A percentile compares a stretch with the other conserved stretches of the same genome.
These are phyloP conservation scores for Akebia trifoliata DNA, from an alignment of 164 flowering plant genomes.

Conservation along the genomic window DNA sequence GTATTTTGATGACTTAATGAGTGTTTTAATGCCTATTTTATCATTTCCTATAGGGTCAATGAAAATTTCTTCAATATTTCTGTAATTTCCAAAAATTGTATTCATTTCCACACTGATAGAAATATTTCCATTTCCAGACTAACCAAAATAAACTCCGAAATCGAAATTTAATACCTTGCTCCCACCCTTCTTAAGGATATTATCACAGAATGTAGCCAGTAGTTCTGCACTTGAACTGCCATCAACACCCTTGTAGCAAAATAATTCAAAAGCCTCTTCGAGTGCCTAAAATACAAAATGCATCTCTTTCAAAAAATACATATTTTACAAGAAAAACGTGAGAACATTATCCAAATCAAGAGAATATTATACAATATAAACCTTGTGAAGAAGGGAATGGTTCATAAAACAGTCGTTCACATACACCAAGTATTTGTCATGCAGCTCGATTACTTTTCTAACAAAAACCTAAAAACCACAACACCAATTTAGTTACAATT, in stretches of 20 bases:
- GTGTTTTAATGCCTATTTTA: too few relatives aligned
- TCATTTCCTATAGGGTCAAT: too few relatives aligned
- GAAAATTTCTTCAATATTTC: too few relatives aligned
- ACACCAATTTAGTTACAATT: slow-evolving; percentile 14
- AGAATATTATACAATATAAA: slow-evolving; percentile 18
- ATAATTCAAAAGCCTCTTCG: slow-evolving; percentile 92
- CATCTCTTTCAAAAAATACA: not conserved
- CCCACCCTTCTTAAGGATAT: slow-evolving; percentile 91
- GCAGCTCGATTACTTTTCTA: slow-evolving; percentile 85
- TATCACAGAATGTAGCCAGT: slow-evolving; percentile 90
- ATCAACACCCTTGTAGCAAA: slow-evolving; percentile 88
- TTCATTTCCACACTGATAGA: too few relatives aligned
- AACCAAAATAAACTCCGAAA: too few relatives aligned
- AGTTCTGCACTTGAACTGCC: slow-evolving; percentile 90
- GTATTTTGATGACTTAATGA: too few relatives aligned
- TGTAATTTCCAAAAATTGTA: too few relatives aligned
- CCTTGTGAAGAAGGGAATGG: slow-evolving; percentile 95
- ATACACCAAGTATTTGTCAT: slow-evolving; percentile 84
- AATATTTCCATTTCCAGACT: too few relatives aligned
- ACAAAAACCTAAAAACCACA: slow-evolving; percentile 62
- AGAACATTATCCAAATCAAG: not conserved
- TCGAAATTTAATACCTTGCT: too few relatives aligned
- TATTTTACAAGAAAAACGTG: slow-evolving; percentile 4
- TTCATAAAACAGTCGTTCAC: slow-evolving; percentile 72
- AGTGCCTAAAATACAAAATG: slow-evolving; percentile 64